A percentile compares a stretch with the other conserved stretches of the same genome.
Conservation (phyloP, 257 asterid species). For the Fraxinus cuspidata region DNA sequence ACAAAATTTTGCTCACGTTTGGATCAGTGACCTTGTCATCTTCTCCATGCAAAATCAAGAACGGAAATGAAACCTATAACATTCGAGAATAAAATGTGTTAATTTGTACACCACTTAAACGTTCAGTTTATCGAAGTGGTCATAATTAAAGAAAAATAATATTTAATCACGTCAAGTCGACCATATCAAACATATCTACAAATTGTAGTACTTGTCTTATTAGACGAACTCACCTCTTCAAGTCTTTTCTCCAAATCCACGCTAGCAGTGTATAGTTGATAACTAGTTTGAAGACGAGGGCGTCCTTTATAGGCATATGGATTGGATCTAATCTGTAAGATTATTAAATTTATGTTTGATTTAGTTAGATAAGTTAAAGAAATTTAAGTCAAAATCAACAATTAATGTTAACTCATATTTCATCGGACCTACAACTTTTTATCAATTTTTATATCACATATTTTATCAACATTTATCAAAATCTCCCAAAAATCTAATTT, state of each 20-base stretch:
- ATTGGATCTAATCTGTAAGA: slow-evolving; percentile 67
- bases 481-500: no score
- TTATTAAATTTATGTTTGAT: no score
- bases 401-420: no score
- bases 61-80: slow-evolving; percentile 54
- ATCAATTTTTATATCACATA: no score
- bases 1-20: slow-evolving; percentile 56
- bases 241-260: slow-evolving; percentile 71
- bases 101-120: neutral
- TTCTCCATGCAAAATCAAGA: slow-evolving; percentile 64
- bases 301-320: slow-evolving; percentile 88
- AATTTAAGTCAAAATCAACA: no score
- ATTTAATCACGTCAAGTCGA: neutral
- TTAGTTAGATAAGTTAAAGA: no score
- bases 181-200: neutral
- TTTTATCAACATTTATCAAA: no score
- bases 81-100: neutral
- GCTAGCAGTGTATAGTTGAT: slow-evolving; percentile 60
- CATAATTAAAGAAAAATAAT: neutral
- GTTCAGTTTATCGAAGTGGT: no score
- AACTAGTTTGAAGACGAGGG: slow-evolving; percentile 81
- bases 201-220: neutral
- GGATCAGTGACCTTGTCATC: slow-evolving; percentile 67
- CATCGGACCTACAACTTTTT: no score
- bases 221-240: slow-evolving; percentile 46